phyloP scores from a whole-genome alignment of 2,329 filamentous ascomycete species.

The Basipetospora sp. region DNA sequence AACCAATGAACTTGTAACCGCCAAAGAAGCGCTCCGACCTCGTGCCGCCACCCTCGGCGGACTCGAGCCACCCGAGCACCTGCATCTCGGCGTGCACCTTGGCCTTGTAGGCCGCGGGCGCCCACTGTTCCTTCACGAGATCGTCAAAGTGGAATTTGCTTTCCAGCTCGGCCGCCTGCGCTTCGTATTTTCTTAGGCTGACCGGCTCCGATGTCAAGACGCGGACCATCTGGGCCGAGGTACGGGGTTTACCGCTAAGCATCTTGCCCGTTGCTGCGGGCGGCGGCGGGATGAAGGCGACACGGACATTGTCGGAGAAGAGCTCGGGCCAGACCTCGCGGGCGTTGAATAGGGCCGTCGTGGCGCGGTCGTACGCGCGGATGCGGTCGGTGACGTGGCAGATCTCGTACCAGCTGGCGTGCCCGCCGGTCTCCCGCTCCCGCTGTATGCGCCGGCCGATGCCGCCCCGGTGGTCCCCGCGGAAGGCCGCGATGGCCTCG shows the following conservation, averaged over 20 bases:
- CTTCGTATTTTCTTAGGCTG: constrained; percentile 5
- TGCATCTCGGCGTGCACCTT: constrained; percentile 23
- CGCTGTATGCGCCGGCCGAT: constrained; percentile 13
- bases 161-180: constrained; percentile 12
- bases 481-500: not conserved
- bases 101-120: constrained; percentile 12
- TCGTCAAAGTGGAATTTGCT: constrained; percentile 11
- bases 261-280: constrained; percentile 8
- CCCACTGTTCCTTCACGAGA: constrained; percentile 11
- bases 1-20: constrained; percentile 22
- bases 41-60: not conserved
- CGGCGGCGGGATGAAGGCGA: constrained; percentile 18
- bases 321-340: constrained; percentile 15
- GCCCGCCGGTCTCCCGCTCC: constrained; percentile 5
- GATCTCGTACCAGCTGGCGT: constrained; percentile 15
- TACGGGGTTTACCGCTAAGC: constrained; percentile 9
- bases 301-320: constrained; percentile 16
- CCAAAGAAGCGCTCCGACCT: constrained; percentile 15
- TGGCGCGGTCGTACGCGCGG: constrained; percentile 11
- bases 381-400: constrained; percentile 16
- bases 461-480: constrained; percentile 2
- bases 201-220: constrained; percentile 9
- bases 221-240: constrained; percentile 11
- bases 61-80: constrained; percentile 15
- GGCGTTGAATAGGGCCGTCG: constrained; percentile 11